Evolutionary conservation across 345 rosid genomes (phyloP).

Genomic region (Citrus australasica): DNA sequence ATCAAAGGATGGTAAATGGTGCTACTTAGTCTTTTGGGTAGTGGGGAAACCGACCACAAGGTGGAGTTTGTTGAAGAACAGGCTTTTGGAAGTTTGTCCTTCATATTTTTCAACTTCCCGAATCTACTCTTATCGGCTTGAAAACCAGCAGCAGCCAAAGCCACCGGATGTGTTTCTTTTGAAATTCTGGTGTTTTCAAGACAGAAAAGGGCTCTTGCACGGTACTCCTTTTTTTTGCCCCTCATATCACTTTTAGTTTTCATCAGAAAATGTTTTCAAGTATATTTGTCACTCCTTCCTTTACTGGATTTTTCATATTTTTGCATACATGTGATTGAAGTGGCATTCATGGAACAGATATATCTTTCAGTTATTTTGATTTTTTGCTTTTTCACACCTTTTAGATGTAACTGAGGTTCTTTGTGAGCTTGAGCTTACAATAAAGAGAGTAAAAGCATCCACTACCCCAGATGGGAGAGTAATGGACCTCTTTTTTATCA

Average conservation of each 20-base stretch:
- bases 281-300: neutral
- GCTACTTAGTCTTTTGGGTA: slow-evolving; percentile 68
- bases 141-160: slow-evolving; percentile 37
- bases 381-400: neutral
- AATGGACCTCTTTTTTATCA: slow-evolving; percentile 64
- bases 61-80: slow-evolving; percentile 58
- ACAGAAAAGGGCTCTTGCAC: slow-evolving; percentile 51
- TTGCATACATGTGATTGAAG: neutral
- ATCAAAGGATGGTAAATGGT: slow-evolving; percentile 73
- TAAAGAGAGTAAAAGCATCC: slow-evolving; percentile 63
- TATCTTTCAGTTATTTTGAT: neutral
- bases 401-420: slow-evolving; percentile 65
- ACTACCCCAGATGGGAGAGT: slow-evolving; percentile 72
- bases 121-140: slow-evolving; percentile 38
- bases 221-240: slow-evolving; percentile 26
- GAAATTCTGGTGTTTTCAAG: slow-evolving; percentile 64
- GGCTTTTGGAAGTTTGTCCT: slow-evolving; percentile 69
- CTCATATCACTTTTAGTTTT: neutral
- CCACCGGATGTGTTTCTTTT: slow-evolving; percentile 50
- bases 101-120: slow-evolving; percentile 54
- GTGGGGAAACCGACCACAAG: slow-evolving; percentile 45
- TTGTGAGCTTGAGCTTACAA: slow-evolving; percentile 60
- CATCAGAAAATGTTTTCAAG: neutral
- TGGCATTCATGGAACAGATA: neutral
- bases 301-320: neutral